Base-by-base conservation (phyloP, 177 flowering plant species). In the Tripterygium wilfordii region DNA sequence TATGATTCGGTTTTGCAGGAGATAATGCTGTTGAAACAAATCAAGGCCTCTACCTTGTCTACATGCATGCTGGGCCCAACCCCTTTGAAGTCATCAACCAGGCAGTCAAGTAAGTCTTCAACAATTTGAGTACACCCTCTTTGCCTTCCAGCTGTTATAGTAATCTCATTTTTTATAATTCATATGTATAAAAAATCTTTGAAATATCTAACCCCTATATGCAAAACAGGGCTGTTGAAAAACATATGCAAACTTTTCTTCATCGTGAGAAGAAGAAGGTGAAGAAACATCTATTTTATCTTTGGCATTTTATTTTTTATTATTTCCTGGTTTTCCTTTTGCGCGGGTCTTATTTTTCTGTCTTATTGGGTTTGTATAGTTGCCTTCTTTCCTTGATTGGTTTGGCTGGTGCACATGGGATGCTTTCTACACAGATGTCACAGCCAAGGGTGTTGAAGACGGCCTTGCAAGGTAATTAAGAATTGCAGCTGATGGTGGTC, bases 351-450 rank as follows among this genome's bases (percentile, higher is more conserved):
- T 31, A 2, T 35, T 25, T 3, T 23, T 9, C 8, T 28, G 29
- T 39, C 39, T n/a, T 36, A 32, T 23, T 41, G 9, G 13, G 61
- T 53, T 10, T 47, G 26, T 71, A 23, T 69, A 89, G 96, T 54
- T 80, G 66, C 97, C 97, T 20, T 70, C 83, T 53, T 79, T 85
- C 36, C 66, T 91, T 49, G 94, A 91, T 55, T 88, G 92, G 92
- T 88, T 91, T 72, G 96, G 98, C 23, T 91, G 98, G 98, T 91
- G 98, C 63, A 88, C 98, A 4, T 91, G 98, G 98, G 97, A 90
- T 66, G 97, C 97, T 29, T 90, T 90, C 56, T 90, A 90, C 73
- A 80, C 86, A 3, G 92, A 88, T 33, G 90, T 91, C 57, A 83
- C 85, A 17, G 87, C 96, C 4, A 82, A 82, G 62, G 96, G 96